Evolutionary conservation across 805 yeast species (phyloP).

Genomic region (Komagataella kurtzmanii): DNA sequence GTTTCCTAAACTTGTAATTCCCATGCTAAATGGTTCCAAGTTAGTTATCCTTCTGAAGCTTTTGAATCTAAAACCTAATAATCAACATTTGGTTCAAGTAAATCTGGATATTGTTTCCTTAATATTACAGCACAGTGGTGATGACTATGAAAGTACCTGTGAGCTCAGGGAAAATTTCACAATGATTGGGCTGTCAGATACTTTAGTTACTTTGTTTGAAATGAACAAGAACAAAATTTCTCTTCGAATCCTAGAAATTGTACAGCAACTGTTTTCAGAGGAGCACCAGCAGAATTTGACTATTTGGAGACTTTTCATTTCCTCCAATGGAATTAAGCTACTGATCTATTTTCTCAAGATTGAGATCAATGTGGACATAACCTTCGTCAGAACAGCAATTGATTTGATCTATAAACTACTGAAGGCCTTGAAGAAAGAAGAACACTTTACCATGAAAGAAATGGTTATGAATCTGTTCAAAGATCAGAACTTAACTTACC

Average conservation of each 20-base stretch:
- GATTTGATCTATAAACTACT: not conserved
- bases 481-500: not conserved
- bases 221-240: not conserved
- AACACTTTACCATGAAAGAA: not conserved
- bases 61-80: not conserved
- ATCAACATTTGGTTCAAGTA: not conserved
- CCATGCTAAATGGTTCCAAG: not conserved
- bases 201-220: not conserved
- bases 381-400: not conserved
- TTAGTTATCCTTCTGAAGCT: not conserved
- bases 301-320: not conserved
- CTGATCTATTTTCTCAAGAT: not conserved
- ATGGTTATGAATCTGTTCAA: not conserved
- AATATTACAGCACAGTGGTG: not conserved
- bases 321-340: not conserved
- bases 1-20: not conserved
- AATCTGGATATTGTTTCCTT: not conserved
- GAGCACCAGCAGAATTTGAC: not conserved
- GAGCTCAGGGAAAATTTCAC: not conserved
- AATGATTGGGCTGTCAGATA: not conserved
- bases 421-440: not conserved
- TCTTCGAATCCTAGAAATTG: not conserved
- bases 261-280: not conserved
- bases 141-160: not conserved
- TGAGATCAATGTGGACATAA: not conserved